Percentiles rank a stretch among this genome's conserved stretches.
phyloP scores from a whole-genome alignment of 345 rosid genomes.

The Brassica nigra region DNA sequence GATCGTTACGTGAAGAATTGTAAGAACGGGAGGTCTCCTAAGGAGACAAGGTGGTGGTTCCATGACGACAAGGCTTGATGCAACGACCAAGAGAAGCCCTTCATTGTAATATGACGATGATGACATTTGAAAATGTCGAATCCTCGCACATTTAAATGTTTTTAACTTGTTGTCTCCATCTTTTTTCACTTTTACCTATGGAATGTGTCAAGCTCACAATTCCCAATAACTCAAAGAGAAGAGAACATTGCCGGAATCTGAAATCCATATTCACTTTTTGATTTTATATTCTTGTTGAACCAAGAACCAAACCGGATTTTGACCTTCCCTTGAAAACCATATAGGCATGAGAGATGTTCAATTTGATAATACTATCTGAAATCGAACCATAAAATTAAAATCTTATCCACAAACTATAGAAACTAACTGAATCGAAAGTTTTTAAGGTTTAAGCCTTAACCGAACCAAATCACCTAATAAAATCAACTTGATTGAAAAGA shows the following conservation, averaged over 20 bases:
- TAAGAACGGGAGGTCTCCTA: constrained; percentile 92
- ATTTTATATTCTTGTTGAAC: not conserved
- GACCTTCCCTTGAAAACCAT: not conserved
- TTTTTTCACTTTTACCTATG: not conserved
- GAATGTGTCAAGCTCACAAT: constrained; percentile 4
- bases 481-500: no score
- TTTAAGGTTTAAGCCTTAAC: no score
- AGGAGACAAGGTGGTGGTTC: constrained; percentile 99
- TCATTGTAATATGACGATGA: constrained; percentile 19
- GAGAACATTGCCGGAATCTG: not conserved
- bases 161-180: not conserved
- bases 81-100: constrained; percentile 8
- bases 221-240: not conserved
- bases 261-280: not conserved
- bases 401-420: no score
- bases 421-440: no score
- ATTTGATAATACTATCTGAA: no score
- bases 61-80: constrained; percentile 88
- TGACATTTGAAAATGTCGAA: constrained; percentile 23
- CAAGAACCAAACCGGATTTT: not conserved
- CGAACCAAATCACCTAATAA: no score
- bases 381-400: no score
- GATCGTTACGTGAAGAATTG: constrained; percentile 98
- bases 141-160: not conserved
- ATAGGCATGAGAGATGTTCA: not conserved